Evolutionary conservation across 306 rosid genomes (phyloP), one percentile per base, ranked within the genome.

Genomic region (Citrullus colocynthis): DNA sequence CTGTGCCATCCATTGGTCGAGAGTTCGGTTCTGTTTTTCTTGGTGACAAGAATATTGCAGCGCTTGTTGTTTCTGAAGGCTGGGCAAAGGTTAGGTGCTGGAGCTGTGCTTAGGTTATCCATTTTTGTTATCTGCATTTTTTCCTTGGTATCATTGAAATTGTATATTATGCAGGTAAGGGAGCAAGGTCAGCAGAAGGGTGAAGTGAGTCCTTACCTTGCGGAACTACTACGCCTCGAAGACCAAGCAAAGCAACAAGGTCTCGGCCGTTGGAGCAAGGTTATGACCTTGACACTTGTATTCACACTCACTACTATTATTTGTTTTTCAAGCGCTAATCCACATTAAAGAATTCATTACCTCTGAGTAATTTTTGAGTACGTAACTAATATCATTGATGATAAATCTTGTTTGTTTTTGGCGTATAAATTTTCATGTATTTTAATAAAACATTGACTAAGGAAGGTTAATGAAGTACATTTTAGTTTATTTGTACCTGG

Each of bases 191-290:
- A 87, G 74, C 97, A 89, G 84, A 92, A 96, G 81, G 91, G 91
- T 79, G 99, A 96, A 87, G 96, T 62, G 6, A 96, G 98, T 81
- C 99, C 99, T 17, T 89, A 85, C 85, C 86, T 96, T 32, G 80
- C 93, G 20, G 97, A 96, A 59, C 80, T 96, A 84, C 83, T 87
- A 36, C 89, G 90, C 17, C 82, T 86, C n/a, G 97, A 96, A 85
- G 99, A 96, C 60, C 91, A 87, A 78, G 98, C 98, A 52, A 89
- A 89, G 88, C 91, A 91, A 76, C 90, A 91, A 41, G 98, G 98
- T 58, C 86, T 88, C 82, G 99, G 99, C 75, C 93, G 97, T 62
- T 91, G 97, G 97, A 96, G 91, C 88, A 91, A 91, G 98, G 99
- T 96, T 67, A 54, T 6, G 15, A 84, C 75, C 74, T 78, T 34